Percentiles rank a stretch among this genome's conserved stretches.
These are phyloP conservation scores for Gnomoniopsis sp. DNA, from an alignment of 2,329 filamentous ascomycete genomes.

Conservation along the genomic window DNA sequence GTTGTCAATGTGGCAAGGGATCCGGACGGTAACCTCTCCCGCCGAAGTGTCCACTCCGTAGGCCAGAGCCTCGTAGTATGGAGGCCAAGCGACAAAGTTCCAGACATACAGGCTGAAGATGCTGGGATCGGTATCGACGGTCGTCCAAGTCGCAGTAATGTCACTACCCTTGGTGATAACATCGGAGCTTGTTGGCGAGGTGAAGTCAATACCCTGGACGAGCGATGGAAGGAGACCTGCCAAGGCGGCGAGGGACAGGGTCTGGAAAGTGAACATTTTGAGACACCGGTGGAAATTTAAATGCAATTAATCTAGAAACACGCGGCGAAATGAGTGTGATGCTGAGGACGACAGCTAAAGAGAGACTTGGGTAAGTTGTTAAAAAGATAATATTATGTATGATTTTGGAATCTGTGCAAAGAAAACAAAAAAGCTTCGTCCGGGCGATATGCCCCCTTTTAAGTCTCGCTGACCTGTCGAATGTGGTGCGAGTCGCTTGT, in stretches of 20 bases:
- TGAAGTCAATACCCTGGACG: constrained; percentile 8
- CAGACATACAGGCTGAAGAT: constrained; percentile 17
- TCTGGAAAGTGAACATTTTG: neutral
- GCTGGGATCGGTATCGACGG: constrained; percentile 7
- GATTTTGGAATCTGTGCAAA: no score
- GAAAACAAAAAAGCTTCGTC: no score
- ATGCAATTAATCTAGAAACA: neutral
- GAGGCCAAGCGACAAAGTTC: constrained; percentile 15
- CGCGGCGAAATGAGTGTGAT: neutral
- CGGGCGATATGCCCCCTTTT: neutral
- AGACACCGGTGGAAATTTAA: neutral
- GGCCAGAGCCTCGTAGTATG: constrained; percentile 12
- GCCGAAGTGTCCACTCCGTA: constrained; percentile 9
- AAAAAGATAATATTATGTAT: neutral
- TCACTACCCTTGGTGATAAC: neutral
- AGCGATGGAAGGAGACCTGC: constrained; percentile 1
- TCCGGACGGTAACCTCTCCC: neutral
- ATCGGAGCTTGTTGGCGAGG: constrained; percentile 2
- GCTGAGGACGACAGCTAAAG: neutral
- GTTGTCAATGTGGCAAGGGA: constrained; percentile 11
- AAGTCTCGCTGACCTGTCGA: no score
- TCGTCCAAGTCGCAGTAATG: constrained; percentile 6
- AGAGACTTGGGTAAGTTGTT: constrained; percentile 4
- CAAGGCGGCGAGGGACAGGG: neutral
- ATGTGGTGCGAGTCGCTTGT: no score